Evolutionary conservation across 2,329 filamentous ascomycete genomes (phyloP), one percentile per base, ranked within the genome.

Genomic region (Ploettnerulaceae sp.): DNA sequence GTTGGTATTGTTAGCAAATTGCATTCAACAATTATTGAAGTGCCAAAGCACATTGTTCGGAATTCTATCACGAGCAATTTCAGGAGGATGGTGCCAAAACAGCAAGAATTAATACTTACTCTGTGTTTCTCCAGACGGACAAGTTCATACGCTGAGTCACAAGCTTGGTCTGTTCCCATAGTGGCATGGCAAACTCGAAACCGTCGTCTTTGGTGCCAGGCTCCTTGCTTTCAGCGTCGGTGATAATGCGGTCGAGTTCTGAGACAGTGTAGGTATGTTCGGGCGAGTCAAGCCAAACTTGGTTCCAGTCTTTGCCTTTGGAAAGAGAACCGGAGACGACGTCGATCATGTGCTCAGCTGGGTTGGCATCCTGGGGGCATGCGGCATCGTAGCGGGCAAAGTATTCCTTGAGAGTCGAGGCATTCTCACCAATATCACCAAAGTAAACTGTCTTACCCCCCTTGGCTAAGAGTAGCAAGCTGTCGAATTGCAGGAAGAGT

Each of bases 371-470:
- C 3, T 52, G 50, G 0, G 71, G 71, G 20, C 69, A 70, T 11
- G 65, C 63, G 0, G 71, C 72, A 7, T 72, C 73, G 26, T 74
- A 67, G 2, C 61, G 61, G 12, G 65, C 77, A 48, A 90, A 89
- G 63, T 84, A 84, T 31, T 70, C 67, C 1, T 79, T 70, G 39
- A 86, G 64, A 0, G 68, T 77, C 3, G 67, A 66, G 0, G 79
- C 82, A 53, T 81, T 74, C 0, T 74, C 57, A 0, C 82, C 82
- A 31, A 86, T 79, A 2, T 83, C 71, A 6, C 82, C 82, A 62
- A 85, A 85, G 58, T 86, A 86, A 1, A 85, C 79, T 0, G 80
- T 84, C 59, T 73, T 78, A 1, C 82, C 82, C 28, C 82, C 82
- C 46, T 70, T 73, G 7, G 79, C 79, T 3, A 86, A 71, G 64